Evolutionary conservation across 148 eudicot genomes (phyloP), one percentile per base, ranked within the genome.

Genomic region (Vaccinium darrowii): DNA sequence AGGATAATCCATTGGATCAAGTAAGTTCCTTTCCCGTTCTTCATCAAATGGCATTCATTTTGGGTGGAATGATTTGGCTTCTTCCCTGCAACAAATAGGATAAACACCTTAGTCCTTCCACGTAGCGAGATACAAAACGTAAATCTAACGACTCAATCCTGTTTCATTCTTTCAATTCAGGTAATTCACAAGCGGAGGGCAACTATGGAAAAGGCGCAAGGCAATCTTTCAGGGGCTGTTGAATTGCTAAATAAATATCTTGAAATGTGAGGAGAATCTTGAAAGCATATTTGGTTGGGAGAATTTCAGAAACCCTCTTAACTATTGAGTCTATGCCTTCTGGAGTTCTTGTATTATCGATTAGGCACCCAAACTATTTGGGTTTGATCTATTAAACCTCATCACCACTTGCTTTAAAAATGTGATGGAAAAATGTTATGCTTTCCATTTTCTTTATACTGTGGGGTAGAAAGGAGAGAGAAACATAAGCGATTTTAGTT

Each of bases 141-240:
- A 27, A 13, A 62, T 51, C 65, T 75, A 60, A 75, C 21, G 11
- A 23, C 58, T 86, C 47, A 49, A 51, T n/a, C 36, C 39, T 71
- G 82, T 84, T 50, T 23, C 51, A 47, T 81, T 65, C 60, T 80
- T 88, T 12, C 39, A 80, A 47, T 60, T 43, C 90, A 97, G 99
- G 94, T 89, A 60, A 87, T 95, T 87, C 97, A 90, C 30, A 95
- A 93, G 89, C 93, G 99, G 87, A 95, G 89, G 85, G 95, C 89
- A 57, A 95, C 99, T 78, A 90, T 97, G 90, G 98, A 95, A 50
- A 97, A 95, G 89, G 99, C 99, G 72, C 91, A 90, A 88, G 99
- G 99, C 50, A 91, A 97, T 88, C 86, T 86, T 78, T 91, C 93
- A 62, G 90, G 86, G 84, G 98, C 98, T 87, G 91, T 97, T 83